Evolutionary conservation across 2,329 filamentous ascomycete genomes (phyloP).

Genomic region (Aspergillus thermomutatus): DNA sequence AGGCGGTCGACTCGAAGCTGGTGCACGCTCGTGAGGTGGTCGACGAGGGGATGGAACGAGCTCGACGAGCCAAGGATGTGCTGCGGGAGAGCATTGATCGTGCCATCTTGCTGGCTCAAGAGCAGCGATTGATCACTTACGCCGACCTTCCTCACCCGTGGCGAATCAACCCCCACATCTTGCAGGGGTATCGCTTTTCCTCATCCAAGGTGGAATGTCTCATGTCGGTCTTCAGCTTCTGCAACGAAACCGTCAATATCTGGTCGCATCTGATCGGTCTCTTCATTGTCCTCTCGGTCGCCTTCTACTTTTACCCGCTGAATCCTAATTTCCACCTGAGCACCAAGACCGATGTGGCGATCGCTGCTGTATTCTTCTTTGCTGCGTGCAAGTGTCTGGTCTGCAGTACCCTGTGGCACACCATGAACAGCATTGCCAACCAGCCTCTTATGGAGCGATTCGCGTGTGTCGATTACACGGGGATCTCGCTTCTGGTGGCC

Average conservation of each 20-base stretch:
- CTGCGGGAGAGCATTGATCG: slow-evolving; percentile 81
- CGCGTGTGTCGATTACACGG: slow-evolving; percentile 96
- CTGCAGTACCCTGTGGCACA: slow-evolving; percentile 97
- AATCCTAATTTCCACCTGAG: slow-evolving; percentile 82
- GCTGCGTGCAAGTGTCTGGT: slow-evolving; percentile 91
- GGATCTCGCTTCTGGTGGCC: slow-evolving; percentile 87
- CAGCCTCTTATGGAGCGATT: slow-evolving; percentile 88
- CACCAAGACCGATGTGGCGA: slow-evolving; percentile 82
- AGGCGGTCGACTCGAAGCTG: slow-evolving; percentile 76
- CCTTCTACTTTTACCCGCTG: slow-evolving; percentile 93
- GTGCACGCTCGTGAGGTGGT: slow-evolving; percentile 71
- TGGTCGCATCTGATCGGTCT: slow-evolving; percentile 93
- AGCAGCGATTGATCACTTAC: slow-evolving; percentile 81
- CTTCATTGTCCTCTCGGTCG: slow-evolving; percentile 80
- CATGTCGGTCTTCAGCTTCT: slow-evolving; percentile 75
- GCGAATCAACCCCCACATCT: slow-evolving; percentile 92
- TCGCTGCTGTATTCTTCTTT: slow-evolving; percentile 93
- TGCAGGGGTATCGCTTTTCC: slow-evolving; percentile 86
- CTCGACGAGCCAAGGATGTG: slow-evolving; percentile 75
- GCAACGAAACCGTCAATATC: slow-evolving; percentile 95
- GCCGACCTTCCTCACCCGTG: slow-evolving; percentile 88
- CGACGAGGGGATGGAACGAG: slow-evolving; percentile 76
- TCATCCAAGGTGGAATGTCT: slow-evolving; percentile 89
- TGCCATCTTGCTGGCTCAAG: slow-evolving; percentile 70
- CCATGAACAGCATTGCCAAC: slow-evolving; percentile 95